A percentile compares a stretch with the other conserved stretches of the same genome.
Evolutionary conservation across 805 yeast species (phyloP).

Genomic region (Hemisphaericaspora nanyangensis): DNA sequence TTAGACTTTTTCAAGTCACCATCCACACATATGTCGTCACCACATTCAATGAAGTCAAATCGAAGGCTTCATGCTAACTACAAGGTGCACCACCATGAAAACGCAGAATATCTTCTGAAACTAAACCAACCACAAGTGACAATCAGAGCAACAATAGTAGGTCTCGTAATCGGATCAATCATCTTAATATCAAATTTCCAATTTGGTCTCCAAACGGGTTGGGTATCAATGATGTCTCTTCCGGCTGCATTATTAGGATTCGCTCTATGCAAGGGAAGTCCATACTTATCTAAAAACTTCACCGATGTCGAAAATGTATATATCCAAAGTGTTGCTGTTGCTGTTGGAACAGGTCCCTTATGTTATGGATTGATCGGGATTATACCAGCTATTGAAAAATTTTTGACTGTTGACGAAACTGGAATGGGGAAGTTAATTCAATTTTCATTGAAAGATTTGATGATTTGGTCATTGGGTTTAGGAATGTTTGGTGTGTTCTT

Average conservation of each 20-base stretch:
- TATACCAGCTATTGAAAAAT: constrained; percentile 91
- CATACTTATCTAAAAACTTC: constrained; percentile 38
- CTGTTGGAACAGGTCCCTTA: constrained; percentile 95
- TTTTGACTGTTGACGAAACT: constrained; percentile 72
- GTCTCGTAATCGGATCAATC: constrained; percentile 80
- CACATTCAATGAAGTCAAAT: no score
- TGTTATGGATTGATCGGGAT: constrained; percentile 96
- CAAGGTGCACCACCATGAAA: no score
- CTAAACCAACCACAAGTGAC: constrained; percentile 65
- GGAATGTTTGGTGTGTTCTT: constrained; percentile 95
- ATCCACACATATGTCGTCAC: no score
- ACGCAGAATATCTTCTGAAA: no score
- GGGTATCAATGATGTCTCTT: constrained; percentile 99
- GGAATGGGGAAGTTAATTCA: constrained; percentile 45
- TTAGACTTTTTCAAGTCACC: no score
- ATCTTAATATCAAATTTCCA: constrained; percentile 89
- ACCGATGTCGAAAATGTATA: constrained; percentile 94
- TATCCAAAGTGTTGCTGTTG: constrained; percentile 90
- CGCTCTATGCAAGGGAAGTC: constrained; percentile 66
- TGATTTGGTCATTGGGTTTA: constrained; percentile 81
- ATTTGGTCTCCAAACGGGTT: constrained; percentile 94
- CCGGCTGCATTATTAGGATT: constrained; percentile 90
- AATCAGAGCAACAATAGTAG: constrained; percentile 66
- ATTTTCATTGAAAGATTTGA: constrained; percentile 47
- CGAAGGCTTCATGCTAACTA: no score